These are phyloP conservation scores for Barnettozyma hawaiiensis DNA, from an alignment of 1,139 yeast genomes.

Conservation along the genomic window DNA sequence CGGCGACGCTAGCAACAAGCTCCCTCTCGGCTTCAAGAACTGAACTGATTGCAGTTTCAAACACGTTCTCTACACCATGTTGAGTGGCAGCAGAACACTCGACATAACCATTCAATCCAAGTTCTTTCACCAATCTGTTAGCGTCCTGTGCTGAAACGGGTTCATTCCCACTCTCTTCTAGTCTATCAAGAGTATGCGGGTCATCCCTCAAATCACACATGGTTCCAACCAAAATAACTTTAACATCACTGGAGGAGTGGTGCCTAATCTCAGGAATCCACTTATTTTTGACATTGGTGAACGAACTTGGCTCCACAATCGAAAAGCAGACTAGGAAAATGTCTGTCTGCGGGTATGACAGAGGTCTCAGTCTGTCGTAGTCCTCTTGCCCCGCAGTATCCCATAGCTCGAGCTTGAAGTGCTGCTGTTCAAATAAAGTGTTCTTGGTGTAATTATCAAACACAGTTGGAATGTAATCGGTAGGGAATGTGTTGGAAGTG, in stretches of 20 bases:
- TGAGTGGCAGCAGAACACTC: constrained; percentile 96
- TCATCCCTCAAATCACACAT: constrained; percentile 83
- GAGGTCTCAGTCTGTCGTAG: constrained; percentile 84
- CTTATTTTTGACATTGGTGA: constrained; percentile 63
- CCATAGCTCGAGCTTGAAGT: constrained; percentile 80
- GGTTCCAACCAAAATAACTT: constrained; percentile 79
- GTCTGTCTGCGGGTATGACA: constrained; percentile 90
- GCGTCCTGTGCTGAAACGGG: constrained; percentile 68
- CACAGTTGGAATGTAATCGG: constrained; percentile 92
- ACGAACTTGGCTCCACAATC: constrained; percentile 75
- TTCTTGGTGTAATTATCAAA: constrained; percentile 88
- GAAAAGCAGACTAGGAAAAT: constrained; percentile 85
- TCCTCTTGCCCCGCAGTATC: constrained; percentile 98
- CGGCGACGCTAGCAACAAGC: constrained; percentile 11
- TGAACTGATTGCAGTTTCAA: constrained; percentile 72
- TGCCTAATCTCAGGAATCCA: constrained; percentile 91
- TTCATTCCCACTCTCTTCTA: constrained; percentile 54
- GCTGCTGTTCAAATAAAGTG: constrained; percentile 73
- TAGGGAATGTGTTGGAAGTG: constrained; percentile 91
- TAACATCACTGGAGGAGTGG: constrained; percentile 64
- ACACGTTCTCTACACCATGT: constrained; percentile 75
- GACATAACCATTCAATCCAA: constrained; percentile 68
- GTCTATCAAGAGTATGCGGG: constrained; percentile 65
- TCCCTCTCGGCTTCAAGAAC: constrained; percentile 41
- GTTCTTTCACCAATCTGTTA: constrained; percentile 57